Base-by-base conservation (phyloP, 2,329 filamentous ascomycete genomes). In the Aphanoascus verrucosus region DNA sequence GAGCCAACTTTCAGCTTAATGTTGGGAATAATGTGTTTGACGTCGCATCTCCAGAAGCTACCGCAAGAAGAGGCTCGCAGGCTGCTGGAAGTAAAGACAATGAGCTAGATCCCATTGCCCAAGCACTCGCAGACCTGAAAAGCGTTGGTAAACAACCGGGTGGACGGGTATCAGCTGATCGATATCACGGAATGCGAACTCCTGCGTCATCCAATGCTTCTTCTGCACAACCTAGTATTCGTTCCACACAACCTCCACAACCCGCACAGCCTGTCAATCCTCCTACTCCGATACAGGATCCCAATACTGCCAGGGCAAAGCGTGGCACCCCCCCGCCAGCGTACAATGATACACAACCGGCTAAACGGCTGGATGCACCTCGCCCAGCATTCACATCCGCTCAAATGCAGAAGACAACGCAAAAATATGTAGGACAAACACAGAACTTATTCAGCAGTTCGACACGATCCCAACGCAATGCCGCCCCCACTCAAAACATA, bases 1-100 rank as follows among this genome's bases (percentile, higher is more conserved):
- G 93, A 57, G 89, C 91, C 38, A 95, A 86, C 66, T 83, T 97
- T 62, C 91, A 94, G 57, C 77, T 98, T 28, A 96, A 96, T 63
- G 81, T 98, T 52, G 93, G 93, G 6, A 88, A 94, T 62, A 98
- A 98, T 62, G 88, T 98, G 9, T 95, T 98, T 63, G 84, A 94
- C 54, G 91, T 98, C 8, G 85, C 86, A 11, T 85, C 85, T 7
- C 84, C 88, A 0, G 86, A 91, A 56, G 64, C 58, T 43, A 76
- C 69, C 42, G 74, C 75, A 41, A 65, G 72, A 9, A 64, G 64
- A 64, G 58, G 63, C 61, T 54, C 69, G 54, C 55, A 69, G 65
- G 32, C 68, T 63, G 46, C 65, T 65, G 60, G 75, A 66, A 53
- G 66, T 9, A 61, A 70, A 3, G 71, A 77, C 34, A 83, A 86